phyloP scores from a whole-genome alignment of 305 asterid species.

The Stenogyne calaminthoides region DNA sequence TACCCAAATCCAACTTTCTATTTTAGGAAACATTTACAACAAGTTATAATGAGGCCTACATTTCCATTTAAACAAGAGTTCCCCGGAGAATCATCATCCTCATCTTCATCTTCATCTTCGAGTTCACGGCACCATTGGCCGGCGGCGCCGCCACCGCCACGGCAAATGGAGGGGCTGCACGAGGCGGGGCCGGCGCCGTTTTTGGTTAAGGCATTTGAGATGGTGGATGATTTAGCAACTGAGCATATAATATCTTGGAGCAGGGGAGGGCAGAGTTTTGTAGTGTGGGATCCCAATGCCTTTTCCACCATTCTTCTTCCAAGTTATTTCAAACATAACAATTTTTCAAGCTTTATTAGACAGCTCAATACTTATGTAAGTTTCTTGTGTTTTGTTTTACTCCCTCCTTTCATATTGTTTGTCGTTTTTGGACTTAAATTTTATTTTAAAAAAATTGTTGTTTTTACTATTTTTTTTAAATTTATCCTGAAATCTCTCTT shows the following conservation, averaged over 20 bases:
- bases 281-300: conserved; percentile 67
- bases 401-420: too few species aligned
- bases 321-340: conserved; percentile 64
- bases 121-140: conserved; percentile 25
- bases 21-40: background rate
- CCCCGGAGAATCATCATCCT: conserved; percentile 20
- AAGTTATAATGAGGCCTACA: conserved; percentile 36
- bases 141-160: conserved; percentile 35
- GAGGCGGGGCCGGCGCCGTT: conserved; percentile 72
- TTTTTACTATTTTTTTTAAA: too few species aligned
- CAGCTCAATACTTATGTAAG: conserved; percentile 78
- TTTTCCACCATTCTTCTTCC: conserved; percentile 54
- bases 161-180: conserved; percentile 64
- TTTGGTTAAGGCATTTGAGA: conserved; percentile 63
- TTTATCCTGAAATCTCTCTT: too few species aligned
- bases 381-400: too few species aligned
- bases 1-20: background rate
- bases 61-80: conserved; percentile 49
- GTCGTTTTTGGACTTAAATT: too few species aligned
- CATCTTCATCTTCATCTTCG: background rate
- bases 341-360: conserved; percentile 77
- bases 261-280: conserved; percentile 73
- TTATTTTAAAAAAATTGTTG: too few species aligned
- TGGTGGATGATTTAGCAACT: conserved; percentile 59
- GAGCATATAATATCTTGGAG: conserved; percentile 65